Evolutionary conservation across 345 rosid genomes (phyloP), one percentile per base, ranked within the genome.

Genomic region (Gossypium ekmanianum): DNA sequence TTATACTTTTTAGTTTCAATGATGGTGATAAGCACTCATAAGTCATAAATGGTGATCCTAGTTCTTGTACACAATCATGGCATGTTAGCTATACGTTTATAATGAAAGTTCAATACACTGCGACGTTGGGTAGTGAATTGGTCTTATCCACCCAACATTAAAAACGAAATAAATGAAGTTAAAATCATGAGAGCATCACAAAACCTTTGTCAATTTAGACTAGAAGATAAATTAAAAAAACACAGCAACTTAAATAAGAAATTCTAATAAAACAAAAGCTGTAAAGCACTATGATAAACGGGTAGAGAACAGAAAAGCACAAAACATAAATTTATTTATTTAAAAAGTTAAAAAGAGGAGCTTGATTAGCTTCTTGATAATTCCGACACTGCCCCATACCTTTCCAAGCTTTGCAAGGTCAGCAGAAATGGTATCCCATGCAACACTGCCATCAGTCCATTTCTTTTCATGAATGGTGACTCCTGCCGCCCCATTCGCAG

Each of bases 361-460:
- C 51, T 52, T 52, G 73, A 51, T 70, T 70, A 70, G 26, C 47
- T 51, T 52, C 61, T 17, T 51, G 61, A 70, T 70, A 52, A 29
- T 52, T 70, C 47, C 58, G 10, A 56, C 43, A 24, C 56, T 14
- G 64, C 9, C 48, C 54, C 74, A 13, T 80, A 93, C 97, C 94
- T 89, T 93, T 43, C 88, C 93, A 75, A 90, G 91, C 75, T 45
- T 83, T 67, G 85, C 85, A 69, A 95, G 97, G 7, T 84, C 92
- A 18, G 80, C 72, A 57, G 92, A 88, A 56, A 90, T 82, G 0
- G 79, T 80, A 66, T 86, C 89, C 72, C 89, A 80, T 14, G 93
- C 75, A 73, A 91, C 83, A 76, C 93, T 95, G 57, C 96, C 98
- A 79, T 95, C 97, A 0, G 97, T 91, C 98, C 98, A 95, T 85